These are phyloP conservation scores for Colletotrichum sansevieriae DNA, from an alignment of 2,329 filamentous ascomycete species.

Conservation along the genomic window DNA sequence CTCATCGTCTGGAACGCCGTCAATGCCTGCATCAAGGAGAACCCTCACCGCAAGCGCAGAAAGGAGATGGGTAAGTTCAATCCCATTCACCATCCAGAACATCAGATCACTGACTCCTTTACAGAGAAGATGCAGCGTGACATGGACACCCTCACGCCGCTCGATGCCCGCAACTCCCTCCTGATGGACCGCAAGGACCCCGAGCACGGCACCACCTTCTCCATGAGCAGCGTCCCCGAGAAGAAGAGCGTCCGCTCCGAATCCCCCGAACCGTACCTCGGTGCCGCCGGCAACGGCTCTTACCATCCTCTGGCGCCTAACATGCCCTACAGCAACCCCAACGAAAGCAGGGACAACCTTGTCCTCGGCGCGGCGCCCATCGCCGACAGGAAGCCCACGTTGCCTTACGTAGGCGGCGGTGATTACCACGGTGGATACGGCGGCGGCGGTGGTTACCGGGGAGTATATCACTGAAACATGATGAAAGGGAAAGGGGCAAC, in stretches of 20 bases:
- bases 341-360: conserved; percentile 55
- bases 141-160: conserved; percentile 84
- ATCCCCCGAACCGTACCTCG: conserved; percentile 51
- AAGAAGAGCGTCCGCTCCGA: conserved; percentile 48
- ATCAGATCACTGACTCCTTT: conserved; percentile 46
- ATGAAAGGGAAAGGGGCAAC: conserved; percentile 15
- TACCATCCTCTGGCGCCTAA: conserved; percentile 56
- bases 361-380: conserved; percentile 57
- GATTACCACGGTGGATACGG: conserved; percentile 34
- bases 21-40: conserved; percentile 84
- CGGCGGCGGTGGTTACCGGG: conserved; percentile 37
- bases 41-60: conserved; percentile 88
- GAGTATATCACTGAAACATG: conserved; percentile 33
- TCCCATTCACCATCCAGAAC: background rate
- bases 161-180: conserved; percentile 89
- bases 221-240: conserved; percentile 53
- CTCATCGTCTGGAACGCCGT: conserved; percentile 92
- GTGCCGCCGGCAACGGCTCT: conserved; percentile 38
- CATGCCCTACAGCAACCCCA: conserved; percentile 44
- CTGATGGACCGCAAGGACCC: conserved; percentile 70
- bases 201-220: conserved; percentile 57
- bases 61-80: conserved; percentile 86
- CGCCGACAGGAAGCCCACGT: conserved; percentile 50
- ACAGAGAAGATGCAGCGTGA: conserved; percentile 83
- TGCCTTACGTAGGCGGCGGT: conserved; percentile 45